Conservation (phyloP, 208 protist genomes). For the Leptomonas seymouri region DNA sequence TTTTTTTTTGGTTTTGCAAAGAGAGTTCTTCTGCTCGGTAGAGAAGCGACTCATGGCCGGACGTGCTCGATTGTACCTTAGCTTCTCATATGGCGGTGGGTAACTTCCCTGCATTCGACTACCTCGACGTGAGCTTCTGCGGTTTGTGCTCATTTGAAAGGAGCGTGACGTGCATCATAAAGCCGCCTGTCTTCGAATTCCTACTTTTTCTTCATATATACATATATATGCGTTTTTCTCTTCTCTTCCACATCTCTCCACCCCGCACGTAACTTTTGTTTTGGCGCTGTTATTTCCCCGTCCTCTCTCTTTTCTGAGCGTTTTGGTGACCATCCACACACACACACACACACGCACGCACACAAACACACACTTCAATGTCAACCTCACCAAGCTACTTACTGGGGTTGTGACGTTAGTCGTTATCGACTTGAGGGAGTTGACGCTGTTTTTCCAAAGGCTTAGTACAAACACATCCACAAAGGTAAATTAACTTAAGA, state of each 20-base stretch:
- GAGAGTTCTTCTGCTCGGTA: no score
- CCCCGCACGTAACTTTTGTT: neutral
- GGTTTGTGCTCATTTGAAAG: no score
- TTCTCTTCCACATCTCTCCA: neutral
- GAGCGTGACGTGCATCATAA: no score
- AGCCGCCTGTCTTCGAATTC: neutral
- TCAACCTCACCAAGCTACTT: no score
- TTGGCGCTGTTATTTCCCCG: constrained; percentile 6
- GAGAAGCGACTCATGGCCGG: no score
- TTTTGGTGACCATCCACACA: neutral
- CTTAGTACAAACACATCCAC: neutral
- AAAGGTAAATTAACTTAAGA: neutral
- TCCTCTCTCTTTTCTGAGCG: neutral
- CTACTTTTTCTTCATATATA: neutral
- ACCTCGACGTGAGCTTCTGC: no score
- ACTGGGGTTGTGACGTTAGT: neutral
- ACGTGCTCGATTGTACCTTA: no score
- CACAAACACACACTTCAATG: no score
- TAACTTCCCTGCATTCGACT: no score
- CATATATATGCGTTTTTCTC: neutral
- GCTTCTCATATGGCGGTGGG: no score
- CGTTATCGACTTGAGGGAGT: neutral
- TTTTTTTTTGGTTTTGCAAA: neutral
- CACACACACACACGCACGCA: neutral
- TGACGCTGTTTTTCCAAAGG: neutral